Evolutionary conservation across 2,329 filamentous ascomycete species (phyloP), one percentile per base, ranked within the genome.

Genomic region (Calonectria leucothoes): DNA sequence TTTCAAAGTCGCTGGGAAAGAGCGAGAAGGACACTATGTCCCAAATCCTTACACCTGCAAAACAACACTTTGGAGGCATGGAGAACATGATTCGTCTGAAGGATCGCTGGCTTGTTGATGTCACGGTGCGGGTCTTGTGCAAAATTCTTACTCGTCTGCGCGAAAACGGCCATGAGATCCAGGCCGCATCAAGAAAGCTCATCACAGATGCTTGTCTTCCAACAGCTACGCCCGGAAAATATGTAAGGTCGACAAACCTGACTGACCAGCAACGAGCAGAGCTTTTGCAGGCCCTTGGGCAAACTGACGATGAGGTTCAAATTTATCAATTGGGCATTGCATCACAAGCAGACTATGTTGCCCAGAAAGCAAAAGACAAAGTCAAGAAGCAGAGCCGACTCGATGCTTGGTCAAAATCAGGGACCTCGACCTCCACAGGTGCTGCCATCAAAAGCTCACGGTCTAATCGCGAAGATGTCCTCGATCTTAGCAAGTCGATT

Each of bases 41-140:
- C 3, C 82, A 80, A 59, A 83, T 86, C n/a, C 81, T 87, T 12
- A 77, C 80, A 17, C 84, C 86, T 2, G 82, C 84, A 12, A 86
- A 85, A 42, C 82, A 85, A 31, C 83, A 86, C 66, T 85, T 94
- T 14, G 90, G 93, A 82, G 92, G 92, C 20, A 93, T 98, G 84
- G 93, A 94, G 45, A 95, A 94, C 82, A 98, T 98, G 95, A 90
- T 99, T 69, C 92, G 97, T 71, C 89, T 99, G 6, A 94, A 96
- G 75, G 97, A 99, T 82, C 90, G 92, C 69, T 98, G 95, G 84
- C 90, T 99, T 10, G 93, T 97, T 42, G 92, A 90, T 73, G 95
- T 95, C 48, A 93, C 96, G 17, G 95, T 98, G 63, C 93, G 92
- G 33, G 90, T 98, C 33, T 91, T 98, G 37, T 92, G 93, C 78